phyloP scores from a whole-genome alignment of 1,284 basidiomycete species.

The Fereydounia khargensis region DNA sequence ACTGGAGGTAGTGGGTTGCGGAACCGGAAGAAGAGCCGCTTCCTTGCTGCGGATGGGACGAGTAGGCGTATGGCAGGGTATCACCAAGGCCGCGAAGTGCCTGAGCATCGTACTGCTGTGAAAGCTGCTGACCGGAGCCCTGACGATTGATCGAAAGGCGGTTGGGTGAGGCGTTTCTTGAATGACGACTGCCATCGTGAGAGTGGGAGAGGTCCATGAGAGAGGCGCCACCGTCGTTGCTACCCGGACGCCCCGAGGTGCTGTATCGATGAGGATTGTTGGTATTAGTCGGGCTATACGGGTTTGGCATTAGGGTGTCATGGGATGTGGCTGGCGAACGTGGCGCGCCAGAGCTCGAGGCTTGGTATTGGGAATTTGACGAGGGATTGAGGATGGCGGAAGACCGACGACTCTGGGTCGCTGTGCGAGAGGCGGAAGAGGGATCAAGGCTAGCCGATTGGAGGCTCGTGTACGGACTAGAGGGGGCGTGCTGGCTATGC shows the following conservation, averaged over 20 bases:
- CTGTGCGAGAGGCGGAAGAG: slow-evolving; percentile 11
- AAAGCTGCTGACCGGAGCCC: slow-evolving; percentile 5
- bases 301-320: slow-evolving; percentile 5
- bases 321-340: not conserved
- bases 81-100: slow-evolving; percentile 24
- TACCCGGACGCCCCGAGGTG: slow-evolving; percentile 1
- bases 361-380: slow-evolving; percentile 7
- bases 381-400: slow-evolving; percentile 26
- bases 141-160: slow-evolving; percentile 3
- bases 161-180: too few relatives aligned
- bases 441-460: too few relatives aligned
- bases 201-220: slow-evolving; percentile 27
- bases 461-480: too few relatives aligned
- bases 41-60: slow-evolving; percentile 15
- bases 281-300: slow-evolving; percentile 24
- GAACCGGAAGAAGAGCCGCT: too few relatives aligned
- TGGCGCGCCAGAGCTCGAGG: not conserved
- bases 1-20: slow-evolving; percentile 14
- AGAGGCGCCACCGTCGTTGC: slow-evolving; percentile 8
- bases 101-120: slow-evolving; percentile 13
- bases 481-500: too few relatives aligned
- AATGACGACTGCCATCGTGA: slow-evolving; percentile 4
- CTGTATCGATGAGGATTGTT: slow-evolving; percentile 11
- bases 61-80: slow-evolving; percentile 25
- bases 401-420: slow-evolving; percentile 21